phyloP scores from a whole-genome alignment of 176 grass and related monocot species.

The Bothriochloa decipiens region DNA sequence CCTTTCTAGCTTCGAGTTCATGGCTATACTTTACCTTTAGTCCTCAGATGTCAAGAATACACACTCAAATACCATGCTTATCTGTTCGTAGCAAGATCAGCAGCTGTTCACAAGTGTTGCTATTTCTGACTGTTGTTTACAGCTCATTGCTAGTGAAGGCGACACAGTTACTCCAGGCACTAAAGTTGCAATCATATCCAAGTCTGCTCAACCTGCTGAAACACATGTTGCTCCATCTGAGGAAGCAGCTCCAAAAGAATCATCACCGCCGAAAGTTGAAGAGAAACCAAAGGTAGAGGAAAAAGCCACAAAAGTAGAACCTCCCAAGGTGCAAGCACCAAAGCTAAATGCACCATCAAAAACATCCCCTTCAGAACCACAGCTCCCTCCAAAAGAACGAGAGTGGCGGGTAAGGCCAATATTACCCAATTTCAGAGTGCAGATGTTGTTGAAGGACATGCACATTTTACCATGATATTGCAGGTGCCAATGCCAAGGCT shows the following conservation, averaged over 20 bases:
- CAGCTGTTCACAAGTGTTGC: background rate
- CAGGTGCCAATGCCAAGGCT: constrained; percentile 97
- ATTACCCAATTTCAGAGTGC: background rate
- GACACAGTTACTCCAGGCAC: constrained; percentile 97
- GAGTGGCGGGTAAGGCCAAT: constrained; percentile 74
- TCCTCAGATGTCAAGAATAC: background rate
- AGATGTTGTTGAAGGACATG: background rate
- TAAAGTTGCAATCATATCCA: constrained; percentile 93
- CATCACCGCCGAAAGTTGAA: constrained; percentile 45
- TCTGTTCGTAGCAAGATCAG: background rate
- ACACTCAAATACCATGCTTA: background rate
- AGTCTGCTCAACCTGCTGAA: constrained; percentile 73
- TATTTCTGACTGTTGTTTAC: constrained; percentile 32
- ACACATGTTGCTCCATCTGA: constrained; percentile 95
- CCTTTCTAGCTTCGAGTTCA: constrained; percentile 17
- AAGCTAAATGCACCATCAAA: constrained; percentile 50
- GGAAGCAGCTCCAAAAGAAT: constrained; percentile 72
- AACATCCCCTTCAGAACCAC: constrained; percentile 82
- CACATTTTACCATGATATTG: constrained; percentile 21
- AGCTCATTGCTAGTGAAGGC: constrained; percentile 87
- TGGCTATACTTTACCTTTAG: background rate
- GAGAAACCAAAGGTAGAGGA: constrained; percentile 53
- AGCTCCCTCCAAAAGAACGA: constrained; percentile 94
- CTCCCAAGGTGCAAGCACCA: constrained; percentile 52
- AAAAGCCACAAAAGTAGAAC: constrained; percentile 58